These are phyloP conservation scores for Geotrichum europaeum DNA, from an alignment of 1,139 yeast species.

Conservation along the genomic window DNA sequence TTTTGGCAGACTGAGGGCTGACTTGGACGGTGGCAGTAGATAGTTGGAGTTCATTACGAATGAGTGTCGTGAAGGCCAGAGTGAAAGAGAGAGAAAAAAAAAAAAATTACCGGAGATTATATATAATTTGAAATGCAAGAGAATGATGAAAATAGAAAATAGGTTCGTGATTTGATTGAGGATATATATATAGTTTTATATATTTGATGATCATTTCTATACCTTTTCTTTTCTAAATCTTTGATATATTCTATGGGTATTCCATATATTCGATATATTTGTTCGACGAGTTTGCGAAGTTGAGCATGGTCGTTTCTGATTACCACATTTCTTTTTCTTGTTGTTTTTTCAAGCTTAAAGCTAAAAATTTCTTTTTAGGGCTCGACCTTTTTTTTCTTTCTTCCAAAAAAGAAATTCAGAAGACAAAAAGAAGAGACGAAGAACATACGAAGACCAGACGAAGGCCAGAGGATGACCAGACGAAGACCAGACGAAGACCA, in stretches of 20 bases:
- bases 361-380: not conserved
- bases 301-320: not conserved
- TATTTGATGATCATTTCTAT: not conserved
- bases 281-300: not conserved
- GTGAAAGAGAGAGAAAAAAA: not conserved
- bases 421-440: not conserved
- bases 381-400: not conserved
- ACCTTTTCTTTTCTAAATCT: not conserved
- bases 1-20: not conserved
- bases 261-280: not conserved
- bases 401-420: not conserved
- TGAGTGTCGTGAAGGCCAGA: not conserved
- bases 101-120: not conserved
- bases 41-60: not conserved
- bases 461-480: not conserved
- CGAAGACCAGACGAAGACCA: not conserved
- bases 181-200: not conserved
- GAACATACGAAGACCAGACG: not conserved
- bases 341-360: not conserved
- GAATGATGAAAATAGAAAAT: not conserved
- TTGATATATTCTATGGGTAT: not conserved
- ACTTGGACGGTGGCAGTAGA: not conserved
- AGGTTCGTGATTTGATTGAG: not conserved
- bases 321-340: not conserved
- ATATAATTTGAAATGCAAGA: not conserved